Evolutionary conservation across 441 rosid species (phyloP), one percentile per base, ranked within the genome.

Genomic region (Pelargonium hybrid): DNA sequence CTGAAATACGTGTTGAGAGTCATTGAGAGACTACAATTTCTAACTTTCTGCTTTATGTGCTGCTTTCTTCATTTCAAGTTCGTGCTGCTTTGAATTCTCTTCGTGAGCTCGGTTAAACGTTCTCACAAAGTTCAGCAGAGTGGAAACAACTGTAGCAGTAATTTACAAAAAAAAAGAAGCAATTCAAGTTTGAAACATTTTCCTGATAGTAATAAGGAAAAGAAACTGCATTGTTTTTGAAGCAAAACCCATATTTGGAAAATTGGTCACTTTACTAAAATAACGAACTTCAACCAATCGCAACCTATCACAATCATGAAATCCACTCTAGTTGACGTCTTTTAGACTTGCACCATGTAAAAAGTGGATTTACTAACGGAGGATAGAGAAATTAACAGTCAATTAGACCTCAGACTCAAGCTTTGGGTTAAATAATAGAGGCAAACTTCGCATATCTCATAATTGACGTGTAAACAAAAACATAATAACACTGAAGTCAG

Each of bases 11-110:
- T 21, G 63, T 57, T 57, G 23, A 57, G 63, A 57, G 63, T 57
- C 63, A 23, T 21, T 57, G 29, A 10, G 26, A 57, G 63, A 57
- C 63, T 57, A 18, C 21, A 26, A 5, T 57, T 57, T 57, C 63
- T 84, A 86, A 5, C 73, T 84, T 57, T 85, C 92, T 0, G 82
- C 84, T 86, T 65, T 37, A 5, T 18, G 63, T 9, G 13, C 23
- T 7, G 63, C 63, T 56, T 56, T 65, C 75, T 79, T 89, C 63
- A 65, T 84, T 66, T 88, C 96, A 37, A 84, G 71, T 77, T 88
- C 97, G 9, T 80, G 76, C 78, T 87, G 96, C 86, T 82, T 90
- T 85, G 86, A 78, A 81, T 93, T 93, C 78, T 90, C 98, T 47
- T 83, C 82, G 3, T 88, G 97, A 26, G 98, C 91, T 71, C 83